These are phyloP conservation scores for Myxozyma geophila DNA, from an alignment of 805 yeast species.

Conservation along the genomic window DNA sequence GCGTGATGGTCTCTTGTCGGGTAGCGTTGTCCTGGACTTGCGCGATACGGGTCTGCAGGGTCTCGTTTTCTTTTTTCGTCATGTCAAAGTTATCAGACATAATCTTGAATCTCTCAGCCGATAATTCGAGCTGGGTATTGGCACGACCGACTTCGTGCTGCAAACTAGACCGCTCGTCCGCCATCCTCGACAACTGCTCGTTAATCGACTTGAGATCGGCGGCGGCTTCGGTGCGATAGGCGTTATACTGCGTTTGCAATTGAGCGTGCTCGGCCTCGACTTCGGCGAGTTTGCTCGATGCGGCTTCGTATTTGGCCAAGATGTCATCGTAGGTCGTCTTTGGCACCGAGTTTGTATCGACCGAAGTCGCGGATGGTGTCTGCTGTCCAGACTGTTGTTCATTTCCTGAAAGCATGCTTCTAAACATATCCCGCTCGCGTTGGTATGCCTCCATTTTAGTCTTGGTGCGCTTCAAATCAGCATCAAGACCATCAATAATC, in stretches of 20 bases:
- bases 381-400: constrained; percentile 1
- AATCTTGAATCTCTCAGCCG: constrained; percentile 56
- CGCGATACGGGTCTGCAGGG: constrained; percentile 49
- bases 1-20: constrained; percentile 56
- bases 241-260: constrained; percentile 47
- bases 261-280: constrained; percentile 40
- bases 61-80: constrained; percentile 53
- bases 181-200: constrained; percentile 50
- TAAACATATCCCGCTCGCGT: constrained; percentile 73
- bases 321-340: constrained; percentile 19
- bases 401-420: constrained; percentile 41
- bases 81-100: constrained; percentile 50
- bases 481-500: constrained; percentile 42
- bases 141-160: constrained; percentile 58
- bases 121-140: constrained; percentile 58
- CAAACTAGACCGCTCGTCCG: constrained; percentile 53
- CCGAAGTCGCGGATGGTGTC: background rate
- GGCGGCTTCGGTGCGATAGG: constrained; percentile 49
- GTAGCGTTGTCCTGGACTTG: constrained; percentile 51
- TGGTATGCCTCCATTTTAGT: constrained; percentile 57
- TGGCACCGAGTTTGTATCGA: constrained; percentile 6
- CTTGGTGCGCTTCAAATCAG: constrained; percentile 52
- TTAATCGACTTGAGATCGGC: constrained; percentile 56
- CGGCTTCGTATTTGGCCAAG: constrained; percentile 15
- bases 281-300: constrained; percentile 8